These are phyloP conservation scores for Leccinum fibrillosum DNA, from an alignment of 768 basidiomycete genomes.

Conservation along the genomic window DNA sequence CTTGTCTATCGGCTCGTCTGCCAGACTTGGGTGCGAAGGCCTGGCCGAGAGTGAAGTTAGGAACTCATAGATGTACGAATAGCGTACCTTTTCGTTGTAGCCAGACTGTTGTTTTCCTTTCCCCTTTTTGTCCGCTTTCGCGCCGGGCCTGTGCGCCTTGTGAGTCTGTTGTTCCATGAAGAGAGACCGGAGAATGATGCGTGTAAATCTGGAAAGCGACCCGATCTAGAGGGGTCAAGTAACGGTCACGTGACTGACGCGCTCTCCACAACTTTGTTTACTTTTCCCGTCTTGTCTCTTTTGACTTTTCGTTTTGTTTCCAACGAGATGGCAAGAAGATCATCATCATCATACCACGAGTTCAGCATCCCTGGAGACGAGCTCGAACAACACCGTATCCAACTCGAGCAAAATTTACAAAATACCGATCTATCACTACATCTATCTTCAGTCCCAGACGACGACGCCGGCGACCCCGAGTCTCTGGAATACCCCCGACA, in stretches of 20 bases:
- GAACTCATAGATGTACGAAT: not conserved
- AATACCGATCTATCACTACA: slow-evolving; percentile 70
- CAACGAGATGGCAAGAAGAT: slow-evolving; percentile 26
- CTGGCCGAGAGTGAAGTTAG: slow-evolving; percentile 25
- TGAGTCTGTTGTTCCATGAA: slow-evolving; percentile 73
- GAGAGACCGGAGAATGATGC: not conserved
- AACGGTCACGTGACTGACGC: slow-evolving; percentile 31
- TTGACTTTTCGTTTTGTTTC: slow-evolving; percentile 15
- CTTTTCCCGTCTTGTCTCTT: slow-evolving; percentile 10
- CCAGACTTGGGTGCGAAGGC: slow-evolving; percentile 94
- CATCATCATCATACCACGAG: slow-evolving; percentile 32
- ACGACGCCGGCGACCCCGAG: slow-evolving; percentile 42
- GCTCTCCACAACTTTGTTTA: slow-evolving; percentile 22
- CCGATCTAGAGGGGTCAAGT: slow-evolving; percentile 8
- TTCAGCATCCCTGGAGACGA: slow-evolving; percentile 67
- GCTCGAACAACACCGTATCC: slow-evolving; percentile 72
- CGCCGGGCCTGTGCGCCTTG: slow-evolving; percentile 78
- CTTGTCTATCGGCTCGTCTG: slow-evolving; percentile 83
- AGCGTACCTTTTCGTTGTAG: slow-evolving; percentile 83
- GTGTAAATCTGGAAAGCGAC: slow-evolving; percentile 17
- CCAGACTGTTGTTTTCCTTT: slow-evolving; percentile 69
- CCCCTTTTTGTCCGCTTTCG: slow-evolving; percentile 74
- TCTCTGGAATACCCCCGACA: slow-evolving; percentile 73
- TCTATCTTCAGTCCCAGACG: slow-evolving; percentile 52
- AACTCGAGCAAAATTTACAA: slow-evolving; percentile 76